Evolutionary conservation across 129 eudicot genomes (phyloP).

Genomic region (Mikania micrantha): DNA sequence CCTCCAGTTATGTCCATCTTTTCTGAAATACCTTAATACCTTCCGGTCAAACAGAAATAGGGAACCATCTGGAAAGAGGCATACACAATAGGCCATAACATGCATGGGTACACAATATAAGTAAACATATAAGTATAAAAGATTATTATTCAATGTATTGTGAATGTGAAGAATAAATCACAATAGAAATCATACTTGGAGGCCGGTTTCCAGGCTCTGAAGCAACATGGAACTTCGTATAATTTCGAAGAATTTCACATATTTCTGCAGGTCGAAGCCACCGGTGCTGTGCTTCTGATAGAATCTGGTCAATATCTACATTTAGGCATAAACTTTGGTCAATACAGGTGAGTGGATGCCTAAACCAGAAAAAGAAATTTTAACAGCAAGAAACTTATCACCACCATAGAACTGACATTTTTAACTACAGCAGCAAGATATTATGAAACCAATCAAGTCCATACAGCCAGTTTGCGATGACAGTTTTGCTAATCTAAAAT

Average conservation of each 20-base stretch:
- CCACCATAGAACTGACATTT: not conserved
- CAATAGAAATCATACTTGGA: slow-evolving; percentile 48
- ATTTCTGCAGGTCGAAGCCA: slow-evolving; percentile 97
- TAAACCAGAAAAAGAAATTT: not conserved
- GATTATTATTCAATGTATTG: not conserved
- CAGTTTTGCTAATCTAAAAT: slow-evolving; percentile 8
- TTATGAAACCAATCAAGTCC: not conserved
- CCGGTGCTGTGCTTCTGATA: slow-evolving; percentile 78
- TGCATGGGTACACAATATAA: too few species aligned
- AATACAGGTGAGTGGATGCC: slow-evolving; percentile 7
- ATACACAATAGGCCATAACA: slow-evolving; percentile 17
- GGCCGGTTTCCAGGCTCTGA: slow-evolving; percentile 88
- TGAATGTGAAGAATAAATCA: not conserved
- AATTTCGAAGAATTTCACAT: slow-evolving; percentile 81
- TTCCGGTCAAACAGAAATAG: slow-evolving; percentile 97
- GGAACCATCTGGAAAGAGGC: slow-evolving; percentile 70
- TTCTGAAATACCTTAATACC: slow-evolving; percentile 84
- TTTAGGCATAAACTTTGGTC: slow-evolving; percentile 12
- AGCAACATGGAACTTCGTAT: slow-evolving; percentile 58
- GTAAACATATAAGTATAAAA: not conserved
- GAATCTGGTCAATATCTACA: slow-evolving; percentile 86
- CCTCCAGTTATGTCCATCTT: slow-evolving; percentile 98
- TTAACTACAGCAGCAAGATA: not conserved
- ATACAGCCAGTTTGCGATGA: not conserved
- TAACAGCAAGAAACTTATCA: slow-evolving; percentile 4